phyloP scores from a whole-genome alignment of 495 filamentous ascomycete species.

The Niebla homalea region DNA sequence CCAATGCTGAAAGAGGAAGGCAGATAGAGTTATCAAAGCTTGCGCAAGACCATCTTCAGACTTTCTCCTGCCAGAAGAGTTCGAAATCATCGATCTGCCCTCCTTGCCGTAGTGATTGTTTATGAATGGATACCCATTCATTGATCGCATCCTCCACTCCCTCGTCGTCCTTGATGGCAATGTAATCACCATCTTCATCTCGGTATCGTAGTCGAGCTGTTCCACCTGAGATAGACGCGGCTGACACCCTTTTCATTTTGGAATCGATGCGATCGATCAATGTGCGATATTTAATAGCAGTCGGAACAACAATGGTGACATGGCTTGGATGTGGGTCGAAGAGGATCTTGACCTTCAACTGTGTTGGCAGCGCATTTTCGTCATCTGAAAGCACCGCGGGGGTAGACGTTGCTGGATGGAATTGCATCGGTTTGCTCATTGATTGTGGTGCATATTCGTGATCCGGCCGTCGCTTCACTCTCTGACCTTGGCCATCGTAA shows the following conservation, averaged over 20 bases:
- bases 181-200: slow-evolving; percentile 85
- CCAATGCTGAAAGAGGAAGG: no score
- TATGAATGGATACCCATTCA: slow-evolving; percentile 72
- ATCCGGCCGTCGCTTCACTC: slow-evolving; percentile 15
- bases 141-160: slow-evolving; percentile 89
- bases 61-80: slow-evolving; percentile 44
- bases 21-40: no score
- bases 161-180: slow-evolving; percentile 87
- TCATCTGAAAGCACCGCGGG: neutral
- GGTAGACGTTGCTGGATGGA: slow-evolving; percentile 31
- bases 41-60: no score
- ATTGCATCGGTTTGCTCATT: slow-evolving; percentile 16
- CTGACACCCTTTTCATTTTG: slow-evolving; percentile 74
- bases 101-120: slow-evolving; percentile 39
- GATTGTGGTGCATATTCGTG: slow-evolving; percentile 10
- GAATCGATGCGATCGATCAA: slow-evolving; percentile 94
- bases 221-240: slow-evolving; percentile 62
- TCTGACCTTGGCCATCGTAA: slow-evolving; percentile 10
- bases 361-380: slow-evolving; percentile 31
- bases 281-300: slow-evolving; percentile 83
- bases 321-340: slow-evolving; percentile 64
- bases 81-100: slow-evolving; percentile 75
- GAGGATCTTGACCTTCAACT: slow-evolving; percentile 89
- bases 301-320: slow-evolving; percentile 82
- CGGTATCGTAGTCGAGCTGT: slow-evolving; percentile 73